These are phyloP conservation scores for Epichloe sylvatica DNA, from an alignment of 2,329 filamentous ascomycete genomes.

Conservation along the genomic window DNA sequence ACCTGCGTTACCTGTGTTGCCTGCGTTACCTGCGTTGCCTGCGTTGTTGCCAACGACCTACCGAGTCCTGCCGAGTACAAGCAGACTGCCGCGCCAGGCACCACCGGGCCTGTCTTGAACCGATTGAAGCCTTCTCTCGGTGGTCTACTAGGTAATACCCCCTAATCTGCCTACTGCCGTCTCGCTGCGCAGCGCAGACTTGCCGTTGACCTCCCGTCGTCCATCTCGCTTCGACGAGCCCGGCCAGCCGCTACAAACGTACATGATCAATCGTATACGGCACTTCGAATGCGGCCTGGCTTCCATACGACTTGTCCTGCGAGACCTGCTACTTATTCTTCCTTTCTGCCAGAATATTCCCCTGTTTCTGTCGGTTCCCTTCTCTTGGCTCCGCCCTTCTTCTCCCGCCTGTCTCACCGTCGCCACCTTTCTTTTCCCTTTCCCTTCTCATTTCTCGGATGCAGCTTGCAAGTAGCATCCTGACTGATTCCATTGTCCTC, in stretches of 20 bases:
- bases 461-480: background rate
- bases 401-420: constrained; percentile 5
- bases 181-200: background rate
- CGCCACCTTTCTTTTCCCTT: constrained; percentile 5
- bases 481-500: background rate
- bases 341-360: background rate
- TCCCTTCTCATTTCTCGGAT: background rate
- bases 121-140: background rate
- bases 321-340: background rate
- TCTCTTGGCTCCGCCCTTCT: constrained; percentile 4
- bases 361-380: background rate
- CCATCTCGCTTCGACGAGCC: background rate
- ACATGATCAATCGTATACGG: background rate
- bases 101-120: no score
- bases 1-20: background rate
- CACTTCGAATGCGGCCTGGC: background rate
- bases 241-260: background rate
- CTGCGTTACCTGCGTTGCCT: background rate
- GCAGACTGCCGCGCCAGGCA: no score
- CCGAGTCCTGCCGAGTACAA: no score
- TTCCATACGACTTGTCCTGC: background rate
- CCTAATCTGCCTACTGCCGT: background rate
- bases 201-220: background rate
- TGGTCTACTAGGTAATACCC: no score
- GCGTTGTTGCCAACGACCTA: background rate